Base-by-base conservation (phyloP, 805 yeast species). In the Wickerhamomyces kurtzmanii region DNA sequence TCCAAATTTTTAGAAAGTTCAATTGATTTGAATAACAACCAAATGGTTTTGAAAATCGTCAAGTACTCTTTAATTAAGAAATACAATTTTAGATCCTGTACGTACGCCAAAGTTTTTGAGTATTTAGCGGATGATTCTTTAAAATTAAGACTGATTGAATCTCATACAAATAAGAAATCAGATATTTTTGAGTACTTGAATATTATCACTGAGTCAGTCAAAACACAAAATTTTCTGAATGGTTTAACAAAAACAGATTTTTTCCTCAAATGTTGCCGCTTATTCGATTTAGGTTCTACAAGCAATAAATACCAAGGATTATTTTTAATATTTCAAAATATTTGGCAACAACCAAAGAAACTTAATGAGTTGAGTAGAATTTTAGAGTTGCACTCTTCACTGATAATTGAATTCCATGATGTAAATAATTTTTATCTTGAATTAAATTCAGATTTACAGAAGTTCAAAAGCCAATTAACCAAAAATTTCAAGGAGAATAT, bases 21-120 rank as follows among this genome's bases (percentile, higher is more conserved):
- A 7, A 34, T 45, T 20, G 33, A 29, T 8, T 17, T 32, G 6
- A 27, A 37, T 19, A 46, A 44, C 32, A 45, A 49, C 24, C 44
- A 52, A 14, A 37, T 53, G 1, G 49, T 59, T 5, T 36, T 56
- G 40, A 61, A 58, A 37, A 33, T 56, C 29, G 27, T 60, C 3
- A 59, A 57, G 31, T 65, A 59, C 30, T 60, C 65, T 5, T 44
- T 53, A 13, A 45, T 58, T 12, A 59, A 55, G 36, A 34, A 43
- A n/a, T 42, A 40, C 11, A 35, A 36, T 15, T 42, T 38, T 23
- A 42, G 42, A 15, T 39, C 47, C n/a, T n/a, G n/a, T n/a, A n/a
- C n/a, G n/a, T n/a, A n/a, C n/a, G n/a, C n/a, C n/a, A n/a, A n/a
- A n/a, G n/a, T n/a, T n/a, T n/a, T n/a, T n/a, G n/a, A n/a, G n/a